These are phyloP conservation scores for Pyrenopolyporus hunteri DNA, from an alignment of 495 filamentous ascomycete genomes.

Conservation along the genomic window DNA sequence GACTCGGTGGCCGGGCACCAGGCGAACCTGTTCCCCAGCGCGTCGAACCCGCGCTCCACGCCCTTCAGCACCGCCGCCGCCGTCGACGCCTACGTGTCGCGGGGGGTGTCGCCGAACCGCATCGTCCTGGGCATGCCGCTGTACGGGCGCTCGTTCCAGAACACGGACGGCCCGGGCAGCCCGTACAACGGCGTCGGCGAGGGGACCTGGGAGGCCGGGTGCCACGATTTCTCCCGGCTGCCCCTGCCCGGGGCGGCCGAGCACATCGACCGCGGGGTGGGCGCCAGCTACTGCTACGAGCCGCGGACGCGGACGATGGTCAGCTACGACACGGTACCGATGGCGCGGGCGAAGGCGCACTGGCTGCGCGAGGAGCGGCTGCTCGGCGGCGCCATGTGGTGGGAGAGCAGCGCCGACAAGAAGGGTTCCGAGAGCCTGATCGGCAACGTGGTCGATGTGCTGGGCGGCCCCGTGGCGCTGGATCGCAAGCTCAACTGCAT, in stretches of 20 bases:
- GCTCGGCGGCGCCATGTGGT: slow-evolving; percentile 94
- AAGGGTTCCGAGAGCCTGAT: slow-evolving; percentile 70
- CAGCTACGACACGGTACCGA: slow-evolving; percentile 75
- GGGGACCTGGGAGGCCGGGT: slow-evolving; percentile 82
- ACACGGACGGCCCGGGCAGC: slow-evolving; percentile 74
- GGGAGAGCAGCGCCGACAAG: slow-evolving; percentile 89
- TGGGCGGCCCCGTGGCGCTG: slow-evolving; percentile 60
- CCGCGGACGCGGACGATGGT: slow-evolving; percentile 65
- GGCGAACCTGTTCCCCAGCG: slow-evolving; percentile 73
- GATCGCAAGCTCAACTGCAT: slow-evolving; percentile 71
- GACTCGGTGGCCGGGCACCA: slow-evolving; percentile 76
- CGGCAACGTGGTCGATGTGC: slow-evolving; percentile 64
- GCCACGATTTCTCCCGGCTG: slow-evolving; percentile 84
- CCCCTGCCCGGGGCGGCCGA: slow-evolving; percentile 61
- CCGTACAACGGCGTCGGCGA: slow-evolving; percentile 73
- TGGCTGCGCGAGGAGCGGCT: slow-evolving; percentile 65
- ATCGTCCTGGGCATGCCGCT: slow-evolving; percentile 91
- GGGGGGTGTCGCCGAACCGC: slow-evolving; percentile 68
- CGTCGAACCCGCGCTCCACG: slow-evolving; percentile 63
- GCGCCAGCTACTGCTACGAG: slow-evolving; percentile 78
- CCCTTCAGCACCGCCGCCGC: slow-evolving; percentile 78
- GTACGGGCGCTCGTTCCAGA: slow-evolving; percentile 84
- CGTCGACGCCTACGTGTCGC: slow-evolving; percentile 67
- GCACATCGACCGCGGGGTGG: slow-evolving; percentile 56
- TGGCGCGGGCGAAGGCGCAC: slow-evolving; percentile 70